A percentile compares a stretch with the other conserved stretches of the same genome.
Conservation (phyloP, 2,329 filamentous ascomycete genomes). For the Raffaelea arxii region DNA sequence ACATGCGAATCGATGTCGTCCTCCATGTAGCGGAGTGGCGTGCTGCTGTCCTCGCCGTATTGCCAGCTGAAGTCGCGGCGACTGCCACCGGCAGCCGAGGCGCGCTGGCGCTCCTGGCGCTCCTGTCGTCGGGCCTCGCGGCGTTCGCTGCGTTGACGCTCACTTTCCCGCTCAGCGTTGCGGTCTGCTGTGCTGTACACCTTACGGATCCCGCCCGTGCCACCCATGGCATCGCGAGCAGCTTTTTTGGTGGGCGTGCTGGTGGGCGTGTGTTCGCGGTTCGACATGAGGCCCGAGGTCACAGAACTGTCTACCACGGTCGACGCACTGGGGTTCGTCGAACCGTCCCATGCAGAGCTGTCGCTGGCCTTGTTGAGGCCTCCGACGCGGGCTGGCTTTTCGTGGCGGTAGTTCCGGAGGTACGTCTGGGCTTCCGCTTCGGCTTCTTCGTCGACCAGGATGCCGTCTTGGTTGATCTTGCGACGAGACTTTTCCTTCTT, state of each 20-base stretch:
- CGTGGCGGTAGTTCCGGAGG: conserved; percentile 74
- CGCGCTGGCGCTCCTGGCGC: conserved; percentile 37
- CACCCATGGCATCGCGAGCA: no score
- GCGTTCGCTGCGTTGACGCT: conserved; percentile 47
- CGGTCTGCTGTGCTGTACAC: conserved; percentile 52
- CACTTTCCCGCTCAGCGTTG: conserved; percentile 39
- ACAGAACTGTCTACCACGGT: conserved; percentile 29
- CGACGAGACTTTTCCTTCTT: conserved; percentile 27
- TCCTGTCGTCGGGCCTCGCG: conserved; percentile 19
- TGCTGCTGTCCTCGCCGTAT: conserved; percentile 25
- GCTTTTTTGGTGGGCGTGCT: conserved; percentile 38
- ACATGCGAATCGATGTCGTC: conserved; percentile 21
- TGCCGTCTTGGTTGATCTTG: conserved; percentile 47
- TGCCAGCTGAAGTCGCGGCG: conserved; percentile 46
- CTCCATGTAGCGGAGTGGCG: conserved; percentile 20
- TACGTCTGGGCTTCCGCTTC: conserved; percentile 57
- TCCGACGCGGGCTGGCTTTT: conserved; percentile 77
- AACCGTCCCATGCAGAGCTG: conserved; percentile 69
- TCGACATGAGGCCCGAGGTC: conserved; percentile 49
- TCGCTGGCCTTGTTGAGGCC: conserved; percentile 79
- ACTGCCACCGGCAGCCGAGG: conserved; percentile 17
- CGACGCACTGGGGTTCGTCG: conserved; percentile 55
- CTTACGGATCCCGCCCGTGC: conserved; percentile 44
- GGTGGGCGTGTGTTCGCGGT: conserved; percentile 48
- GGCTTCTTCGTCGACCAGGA: conserved; percentile 52